Base-by-base conservation (phyloP, 139 green algal species). In the Desmodesmus armatus region DNA sequence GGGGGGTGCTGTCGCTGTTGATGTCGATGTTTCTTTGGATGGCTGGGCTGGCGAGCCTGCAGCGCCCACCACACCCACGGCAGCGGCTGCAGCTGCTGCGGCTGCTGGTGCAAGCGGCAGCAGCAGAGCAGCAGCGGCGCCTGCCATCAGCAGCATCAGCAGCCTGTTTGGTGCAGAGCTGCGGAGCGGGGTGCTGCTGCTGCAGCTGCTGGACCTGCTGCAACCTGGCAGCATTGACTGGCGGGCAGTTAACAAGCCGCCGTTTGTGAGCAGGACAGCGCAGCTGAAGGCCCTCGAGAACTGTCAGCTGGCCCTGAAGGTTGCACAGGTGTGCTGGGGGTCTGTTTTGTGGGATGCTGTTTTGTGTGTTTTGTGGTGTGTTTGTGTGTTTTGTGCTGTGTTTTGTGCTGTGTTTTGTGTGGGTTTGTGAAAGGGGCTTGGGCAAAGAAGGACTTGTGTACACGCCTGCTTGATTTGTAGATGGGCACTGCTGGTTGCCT, bases 201-300 rank as follows among this genome's bases (percentile, higher is more conserved):
- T 93, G 75, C 70, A 91, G 47, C 67, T 91, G 41, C 40, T 94
- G 43, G 85, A 92, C 17, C 55, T 83, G 19, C 65, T 94, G 3
- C 27, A 71, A n/a, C 89, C 91, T 6, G 86, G 88, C n/a, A 82
- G 49, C 40, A 85, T 94, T 23, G 65, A 88, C 37, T 90, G 87
- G 83, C 35, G 29, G 21, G 25, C 37, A 5, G 86, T 81, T 2
- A 89, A 81, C 70, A 80, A 77, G 51, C 86, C 82, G 35, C 88
- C 85, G n/a, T 82, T 91, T 41, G 49, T 41, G 7, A 51, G 41
- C 29, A 31, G 83, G 43, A 37, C 70, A 3, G 49, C 71, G 21
- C 75, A 65, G 65, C 84, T 89, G 71, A 83, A 88, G 69, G 81
- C 87, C 6, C 41, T 94, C 37, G 91, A 94, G 83, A 94, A 94